Conservation (phyloP, 2,329 filamentous ascomycete genomes). For the Corniculantispora saksenae region DNA sequence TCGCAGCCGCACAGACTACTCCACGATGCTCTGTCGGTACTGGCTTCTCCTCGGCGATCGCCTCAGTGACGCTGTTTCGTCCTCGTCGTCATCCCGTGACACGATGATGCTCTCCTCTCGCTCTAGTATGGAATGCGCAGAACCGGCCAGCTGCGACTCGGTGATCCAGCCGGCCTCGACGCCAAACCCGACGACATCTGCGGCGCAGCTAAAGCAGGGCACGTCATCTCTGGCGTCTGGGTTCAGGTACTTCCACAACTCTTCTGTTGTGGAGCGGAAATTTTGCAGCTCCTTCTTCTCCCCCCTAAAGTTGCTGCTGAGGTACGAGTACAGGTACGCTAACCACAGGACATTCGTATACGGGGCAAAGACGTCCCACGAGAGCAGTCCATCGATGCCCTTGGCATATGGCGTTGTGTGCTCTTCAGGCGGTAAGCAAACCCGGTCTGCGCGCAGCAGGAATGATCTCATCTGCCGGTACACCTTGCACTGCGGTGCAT, state of each 20-base stretch:
- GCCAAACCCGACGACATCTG: constrained; percentile 58
- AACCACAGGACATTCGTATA: constrained; percentile 69
- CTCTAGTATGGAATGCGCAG: constrained; percentile 37
- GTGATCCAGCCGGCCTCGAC: constrained; percentile 60
- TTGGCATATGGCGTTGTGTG: constrained; percentile 50
- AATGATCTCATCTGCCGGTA: constrained; percentile 65
- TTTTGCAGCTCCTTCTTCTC: constrained; percentile 44
- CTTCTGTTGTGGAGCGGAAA: constrained; percentile 51
- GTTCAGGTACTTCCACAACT: constrained; percentile 56
- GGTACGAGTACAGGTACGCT: constrained; percentile 60
- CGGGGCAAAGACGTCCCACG: constrained; percentile 56
- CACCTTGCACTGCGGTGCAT: constrained; percentile 60
- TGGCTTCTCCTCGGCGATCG: constrained; percentile 27
- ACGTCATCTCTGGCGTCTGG: constrained; percentile 49
- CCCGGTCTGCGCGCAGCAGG: constrained; percentile 51
- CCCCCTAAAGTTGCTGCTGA: constrained; percentile 49
- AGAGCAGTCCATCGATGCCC: constrained; percentile 49
- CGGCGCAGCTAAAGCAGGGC: constrained; percentile 56
- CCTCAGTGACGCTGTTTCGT: constrained; percentile 26
- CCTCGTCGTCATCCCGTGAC: constrained; percentile 30
- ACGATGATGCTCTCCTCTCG: constrained; percentile 45
- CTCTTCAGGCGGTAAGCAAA: constrained; percentile 48
- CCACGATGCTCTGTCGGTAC: neutral
- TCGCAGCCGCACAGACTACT: neutral
- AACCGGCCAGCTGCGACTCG: constrained; percentile 51